These are phyloP conservation scores for Paraconiothyrium sp. DNA, from an alignment of 2,329 filamentous ascomycete species.

Conservation along the genomic window DNA sequence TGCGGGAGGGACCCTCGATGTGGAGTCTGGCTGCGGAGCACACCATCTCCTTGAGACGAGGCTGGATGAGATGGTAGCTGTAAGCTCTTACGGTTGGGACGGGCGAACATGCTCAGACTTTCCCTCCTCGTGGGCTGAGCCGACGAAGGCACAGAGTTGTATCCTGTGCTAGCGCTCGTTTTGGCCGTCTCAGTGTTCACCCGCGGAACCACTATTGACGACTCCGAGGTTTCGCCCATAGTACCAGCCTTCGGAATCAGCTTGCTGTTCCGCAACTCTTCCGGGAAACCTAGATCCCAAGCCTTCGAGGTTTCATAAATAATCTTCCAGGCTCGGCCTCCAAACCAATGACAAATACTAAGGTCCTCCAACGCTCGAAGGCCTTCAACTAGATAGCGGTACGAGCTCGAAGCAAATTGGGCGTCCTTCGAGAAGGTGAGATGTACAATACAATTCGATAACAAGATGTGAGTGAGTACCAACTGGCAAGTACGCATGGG, in stretches of 20 bases:
- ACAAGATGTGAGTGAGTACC: constrained; percentile 51
- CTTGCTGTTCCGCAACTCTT: constrained; percentile 41
- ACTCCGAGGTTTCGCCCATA: background rate
- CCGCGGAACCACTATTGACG: constrained; percentile 26
- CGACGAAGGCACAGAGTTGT: constrained; percentile 14
- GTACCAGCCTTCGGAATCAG: constrained; percentile 32
- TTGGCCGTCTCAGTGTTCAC: constrained; percentile 18
- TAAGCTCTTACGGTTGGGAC: constrained; percentile 18
- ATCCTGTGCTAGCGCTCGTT: constrained; percentile 19
- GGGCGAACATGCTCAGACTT: constrained; percentile 44
- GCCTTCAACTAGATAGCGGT: constrained; percentile 52
- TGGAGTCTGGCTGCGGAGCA: constrained; percentile 27
- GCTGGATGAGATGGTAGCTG: constrained; percentile 30
- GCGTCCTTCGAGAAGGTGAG: constrained; percentile 55
- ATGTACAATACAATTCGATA: constrained; percentile 56
- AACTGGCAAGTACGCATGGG: constrained; percentile 53
- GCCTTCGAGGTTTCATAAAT: constrained; percentile 53
- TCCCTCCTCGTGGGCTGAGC: constrained; percentile 30
- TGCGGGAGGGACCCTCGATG: constrained; percentile 24
- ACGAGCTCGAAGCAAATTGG: constrained; percentile 34
- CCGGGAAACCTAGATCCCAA: constrained; percentile 56
- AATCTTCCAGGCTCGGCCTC: constrained; percentile 54
- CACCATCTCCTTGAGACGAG: constrained; percentile 25
- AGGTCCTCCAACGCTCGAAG: constrained; percentile 55
- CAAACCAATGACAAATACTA: constrained; percentile 56